A percentile compares a stretch with the other conserved stretches of the same genome.
phyloP scores from a whole-genome alignment of 2,329 filamentous ascomycete genomes.

The Sporothrix curviconia region DNA sequence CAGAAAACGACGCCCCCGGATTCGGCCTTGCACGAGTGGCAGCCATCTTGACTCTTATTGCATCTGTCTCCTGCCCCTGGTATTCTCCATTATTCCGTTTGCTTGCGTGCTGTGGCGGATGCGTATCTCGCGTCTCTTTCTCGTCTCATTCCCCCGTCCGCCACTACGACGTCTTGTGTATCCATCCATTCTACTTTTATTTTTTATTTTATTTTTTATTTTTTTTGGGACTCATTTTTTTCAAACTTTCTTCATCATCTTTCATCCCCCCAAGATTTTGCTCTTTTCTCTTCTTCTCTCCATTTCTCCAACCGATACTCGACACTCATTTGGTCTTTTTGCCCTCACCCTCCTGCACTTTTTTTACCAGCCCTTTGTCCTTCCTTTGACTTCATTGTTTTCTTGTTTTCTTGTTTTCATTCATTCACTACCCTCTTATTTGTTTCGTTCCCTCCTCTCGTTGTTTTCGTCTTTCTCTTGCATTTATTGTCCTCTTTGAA shows the following conservation, averaged over 20 bases:
- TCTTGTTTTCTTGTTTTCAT: not conserved
- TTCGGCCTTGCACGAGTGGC: too few relatives aligned
- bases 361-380: constrained; percentile 1
- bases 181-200: not conserved
- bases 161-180: not conserved
- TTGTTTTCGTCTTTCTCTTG: not conserved
- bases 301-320: not conserved
- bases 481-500: not conserved
- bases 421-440: not conserved
- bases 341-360: not conserved
- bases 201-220: not conserved
- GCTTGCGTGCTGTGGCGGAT: constrained; percentile 8
- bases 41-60: not conserved
- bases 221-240: not conserved
- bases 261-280: not conserved
- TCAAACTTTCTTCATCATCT: constrained; percentile 13
- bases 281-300: not conserved
- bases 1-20: not conserved
- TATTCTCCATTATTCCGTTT: not conserved
- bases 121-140: not conserved
- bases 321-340: not conserved
- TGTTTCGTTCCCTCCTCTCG: not conserved
- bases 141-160: not conserved
- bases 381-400: constrained; percentile 11
- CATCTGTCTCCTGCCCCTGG: constrained; percentile 1